Evolutionary conservation across 2,329 filamentous ascomycete species (phyloP).

Genomic region (Alternaria infectoria): DNA sequence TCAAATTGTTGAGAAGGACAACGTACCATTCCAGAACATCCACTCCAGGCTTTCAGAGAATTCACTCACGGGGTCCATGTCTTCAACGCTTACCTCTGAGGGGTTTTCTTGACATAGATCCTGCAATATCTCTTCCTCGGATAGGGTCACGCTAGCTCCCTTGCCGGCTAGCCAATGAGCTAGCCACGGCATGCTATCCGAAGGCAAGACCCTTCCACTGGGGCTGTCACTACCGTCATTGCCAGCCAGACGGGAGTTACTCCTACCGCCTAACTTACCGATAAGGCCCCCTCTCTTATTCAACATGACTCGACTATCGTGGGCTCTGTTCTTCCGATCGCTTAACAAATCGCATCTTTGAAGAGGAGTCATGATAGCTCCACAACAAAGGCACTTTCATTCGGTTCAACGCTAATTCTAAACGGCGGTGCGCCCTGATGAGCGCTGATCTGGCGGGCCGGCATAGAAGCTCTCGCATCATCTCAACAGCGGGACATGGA

Average conservation of each 20-base stretch:
- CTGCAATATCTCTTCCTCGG: background rate
- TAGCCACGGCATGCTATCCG: constrained; percentile 1
- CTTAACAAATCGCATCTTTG: background rate
- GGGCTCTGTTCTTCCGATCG: background rate
- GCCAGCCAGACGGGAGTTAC: background rate
- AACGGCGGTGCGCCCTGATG: background rate
- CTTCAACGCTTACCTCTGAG: background rate
- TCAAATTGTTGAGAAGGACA: background rate
- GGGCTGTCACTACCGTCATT: background rate
- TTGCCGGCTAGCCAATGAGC: background rate
- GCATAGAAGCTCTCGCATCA: background rate
- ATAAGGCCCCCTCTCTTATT: background rate
- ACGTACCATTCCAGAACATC: background rate
- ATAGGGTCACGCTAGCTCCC: background rate
- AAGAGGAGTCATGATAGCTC: background rate
- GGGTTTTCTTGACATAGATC: background rate
- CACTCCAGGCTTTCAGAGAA: background rate
- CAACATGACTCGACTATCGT: background rate
- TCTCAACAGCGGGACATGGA: background rate
- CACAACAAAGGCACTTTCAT: background rate
- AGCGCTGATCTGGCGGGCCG: background rate
- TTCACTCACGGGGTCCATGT: background rate
- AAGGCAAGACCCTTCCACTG: background rate
- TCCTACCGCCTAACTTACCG: background rate
- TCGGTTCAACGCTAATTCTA: background rate